These are phyloP conservation scores for Trypanosoma vivax DNA, from an alignment of 208 protist species.

Conservation along the genomic window DNA sequence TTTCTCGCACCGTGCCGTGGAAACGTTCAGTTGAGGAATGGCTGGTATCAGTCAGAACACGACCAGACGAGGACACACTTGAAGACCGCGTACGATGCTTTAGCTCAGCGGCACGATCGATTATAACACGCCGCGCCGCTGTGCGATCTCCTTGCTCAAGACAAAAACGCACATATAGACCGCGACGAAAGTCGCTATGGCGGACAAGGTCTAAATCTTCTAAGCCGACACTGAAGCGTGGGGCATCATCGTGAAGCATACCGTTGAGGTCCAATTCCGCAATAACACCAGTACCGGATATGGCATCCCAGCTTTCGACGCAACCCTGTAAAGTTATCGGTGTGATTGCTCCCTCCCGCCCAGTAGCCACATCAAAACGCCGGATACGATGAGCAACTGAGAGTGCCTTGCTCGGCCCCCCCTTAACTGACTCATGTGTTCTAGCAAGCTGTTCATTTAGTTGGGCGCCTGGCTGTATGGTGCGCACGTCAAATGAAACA, in stretches of 20 bases:
- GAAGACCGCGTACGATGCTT: slow-evolving; percentile 11
- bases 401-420: slow-evolving; percentile 1
- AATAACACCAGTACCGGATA: slow-evolving; percentile 34
- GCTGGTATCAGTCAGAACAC: neutral
- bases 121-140: slow-evolving; percentile 36
- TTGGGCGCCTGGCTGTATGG: neutral
- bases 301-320: slow-evolving; percentile 50
- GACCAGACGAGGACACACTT: slow-evolving; percentile 23
- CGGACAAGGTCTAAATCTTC: slow-evolving; percentile 47
- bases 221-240: slow-evolving; percentile 32
- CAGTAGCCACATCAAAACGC: slow-evolving; percentile 33
- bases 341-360: slow-evolving; percentile 31
- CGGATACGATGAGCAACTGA: slow-evolving; percentile 30
- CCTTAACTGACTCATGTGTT: neutral
- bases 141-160: slow-evolving; percentile 20
- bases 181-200: slow-evolving; percentile 20
- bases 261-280: slow-evolving; percentile 59
- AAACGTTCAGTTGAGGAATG: neutral
- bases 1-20: slow-evolving; percentile 45
- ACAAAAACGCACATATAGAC: slow-evolving; percentile 71
- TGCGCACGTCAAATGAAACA: slow-evolving; percentile 47
- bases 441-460: slow-evolving; percentile 1
- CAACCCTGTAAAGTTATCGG: slow-evolving; percentile 44
- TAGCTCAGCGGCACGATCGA: slow-evolving; percentile 34
- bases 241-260: slow-evolving; percentile 45